phyloP scores from a whole-genome alignment of 441 rosid genomes.

The Isatis lusitanica region DNA sequence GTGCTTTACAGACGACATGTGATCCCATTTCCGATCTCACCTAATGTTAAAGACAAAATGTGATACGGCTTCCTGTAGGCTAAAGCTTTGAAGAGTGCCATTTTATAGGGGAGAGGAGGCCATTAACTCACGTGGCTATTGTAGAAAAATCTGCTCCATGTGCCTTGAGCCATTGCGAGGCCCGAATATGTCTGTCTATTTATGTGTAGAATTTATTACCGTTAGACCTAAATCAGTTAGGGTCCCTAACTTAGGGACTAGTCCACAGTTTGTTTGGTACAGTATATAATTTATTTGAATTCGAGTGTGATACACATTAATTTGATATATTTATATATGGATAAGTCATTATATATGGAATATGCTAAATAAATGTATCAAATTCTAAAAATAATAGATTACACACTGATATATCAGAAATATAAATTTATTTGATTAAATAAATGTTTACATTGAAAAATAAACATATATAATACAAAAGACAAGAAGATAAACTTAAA shows the following conservation, averaged over 20 bases:
- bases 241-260: not conserved
- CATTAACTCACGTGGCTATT: not conserved
- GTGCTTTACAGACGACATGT: not conserved
- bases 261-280: not conserved
- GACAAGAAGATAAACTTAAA: too few relatives aligned
- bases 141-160: not conserved
- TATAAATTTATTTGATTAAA: too few relatives aligned
- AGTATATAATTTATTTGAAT: too few relatives aligned
- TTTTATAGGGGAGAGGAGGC: not conserved
- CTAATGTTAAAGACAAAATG: not conserved
- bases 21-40: not conserved
- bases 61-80: not conserved
- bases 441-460: too few relatives aligned
- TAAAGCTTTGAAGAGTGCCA: not conserved
- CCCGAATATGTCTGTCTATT: not conserved
- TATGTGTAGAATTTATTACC: not conserved
- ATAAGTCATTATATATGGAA: too few relatives aligned
- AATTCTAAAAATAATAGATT: too few relatives aligned
- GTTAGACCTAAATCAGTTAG: not conserved
- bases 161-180: not conserved
- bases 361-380: too few relatives aligned
- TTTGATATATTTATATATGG: too few relatives aligned
- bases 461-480: too few relatives aligned
- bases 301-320: too few relatives aligned
- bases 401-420: too few relatives aligned